Base-by-base conservation (phyloP, 495 filamentous ascomycete genomes). In the Xylaria venustula region DNA sequence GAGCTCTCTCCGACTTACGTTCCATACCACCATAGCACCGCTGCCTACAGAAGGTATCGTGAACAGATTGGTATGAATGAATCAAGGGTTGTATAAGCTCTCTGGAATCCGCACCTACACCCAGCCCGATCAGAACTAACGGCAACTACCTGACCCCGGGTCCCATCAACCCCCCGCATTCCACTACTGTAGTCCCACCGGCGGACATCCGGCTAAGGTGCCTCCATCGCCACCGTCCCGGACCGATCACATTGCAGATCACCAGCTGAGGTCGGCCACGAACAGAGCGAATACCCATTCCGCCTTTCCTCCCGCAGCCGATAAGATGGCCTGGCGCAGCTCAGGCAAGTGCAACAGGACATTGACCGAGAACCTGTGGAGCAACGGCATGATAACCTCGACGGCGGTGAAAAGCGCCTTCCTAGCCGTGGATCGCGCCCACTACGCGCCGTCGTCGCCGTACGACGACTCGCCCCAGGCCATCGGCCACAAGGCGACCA, bases 381-480 rank as follows among this genome's bases (percentile, higher is more conserved):
- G 74, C 17, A 83, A 90, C 64, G 79, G 78, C 1, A 75, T 98
- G 55, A 92, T 99, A 62, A 90, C 80, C 41, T 79, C 84, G 49
- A 79, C 83, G 20, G 73, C 79, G 12, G 90, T 97, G 26, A 89
- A 88, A 56, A 74, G 83, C 15, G 94, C 94, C 41, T 94, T 98
- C 81, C 72, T 90, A 32, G 83, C 82, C 25, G 93, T 98, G 70
- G 94, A 98, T 73, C 85, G 94, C 51, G 92, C 86, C 2, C 85
- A 97, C 75, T 98, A 93, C 79, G 83, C 86, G 19, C 82, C 84
- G 47, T 51, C 68, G 5, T 54, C 67, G 5, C 84, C 94, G 1
- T 98, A 98, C 77, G 84, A 90, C 53, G 94, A 98, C 81, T 90
- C 87, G 23, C 94, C 94, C 8, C 93, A 98, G 73, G 69, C 84